phyloP scores from a whole-genome alignment of 2,329 filamentous ascomycete species.

The Hymenoscyphus fraxineus region DNA sequence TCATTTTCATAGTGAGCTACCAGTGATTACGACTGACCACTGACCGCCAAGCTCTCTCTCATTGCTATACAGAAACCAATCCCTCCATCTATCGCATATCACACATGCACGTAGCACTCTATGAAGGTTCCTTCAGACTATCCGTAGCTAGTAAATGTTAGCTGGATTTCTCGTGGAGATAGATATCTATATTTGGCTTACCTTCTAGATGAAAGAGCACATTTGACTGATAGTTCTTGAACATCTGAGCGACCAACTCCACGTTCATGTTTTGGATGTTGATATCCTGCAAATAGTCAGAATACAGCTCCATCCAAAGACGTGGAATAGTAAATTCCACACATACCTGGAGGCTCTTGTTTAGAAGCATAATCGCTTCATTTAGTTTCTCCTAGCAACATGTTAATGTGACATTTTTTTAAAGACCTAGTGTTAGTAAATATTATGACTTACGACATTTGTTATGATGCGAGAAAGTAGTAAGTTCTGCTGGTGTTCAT shows the following conservation, averaged over 20 bases:
- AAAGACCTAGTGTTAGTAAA: background rate
- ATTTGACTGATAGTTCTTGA: slow-evolving; percentile 99
- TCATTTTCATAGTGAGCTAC: slow-evolving; percentile 9
- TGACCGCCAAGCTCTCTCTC: background rate
- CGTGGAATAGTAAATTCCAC: background rate
- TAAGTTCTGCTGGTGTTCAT: slow-evolving; percentile 94
- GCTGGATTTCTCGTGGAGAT: slow-evolving; percentile 9
- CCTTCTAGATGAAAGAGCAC: slow-evolving; percentile 96
- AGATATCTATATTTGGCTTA: slow-evolving; percentile 38
- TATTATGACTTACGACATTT: slow-evolving; percentile 73
- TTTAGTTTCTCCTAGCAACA: slow-evolving; percentile 86
- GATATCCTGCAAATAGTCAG: slow-evolving; percentile 64
- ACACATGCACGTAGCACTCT: slow-evolving; percentile 16
- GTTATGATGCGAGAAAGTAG: slow-evolving; percentile 93
- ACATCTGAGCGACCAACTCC: slow-evolving; percentile 97
- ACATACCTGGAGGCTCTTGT: slow-evolving; percentile 81
- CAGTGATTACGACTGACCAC: background rate
- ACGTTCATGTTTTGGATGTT: slow-evolving; percentile 99
- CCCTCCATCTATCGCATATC: no score
- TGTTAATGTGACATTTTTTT: background rate
- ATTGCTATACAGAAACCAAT: background rate
- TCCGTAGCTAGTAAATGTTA: slow-evolving; percentile 62
- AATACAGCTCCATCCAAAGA: background rate
- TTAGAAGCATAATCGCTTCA: slow-evolving; percentile 87
- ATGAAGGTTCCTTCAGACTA: slow-evolving; percentile 74